These are phyloP conservation scores for Datisca glomerata DNA, from an alignment of 306 rosid species.

Conservation along the genomic window DNA sequence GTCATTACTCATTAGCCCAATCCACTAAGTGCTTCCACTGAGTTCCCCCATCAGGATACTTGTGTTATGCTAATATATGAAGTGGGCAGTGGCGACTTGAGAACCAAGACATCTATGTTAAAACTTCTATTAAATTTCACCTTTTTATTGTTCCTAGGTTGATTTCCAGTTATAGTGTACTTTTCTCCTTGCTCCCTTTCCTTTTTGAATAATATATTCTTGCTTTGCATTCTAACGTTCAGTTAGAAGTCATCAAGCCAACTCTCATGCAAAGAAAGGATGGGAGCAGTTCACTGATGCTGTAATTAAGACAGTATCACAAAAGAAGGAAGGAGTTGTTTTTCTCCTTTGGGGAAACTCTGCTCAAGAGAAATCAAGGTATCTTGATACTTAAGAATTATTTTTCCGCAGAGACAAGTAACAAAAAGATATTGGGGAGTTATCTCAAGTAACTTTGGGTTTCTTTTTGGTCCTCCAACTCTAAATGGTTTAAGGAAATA, in stretches of 20 bases:
- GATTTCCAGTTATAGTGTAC: neutral
- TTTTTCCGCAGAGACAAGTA: neutral
- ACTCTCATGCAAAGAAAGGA: conserved; percentile 91
- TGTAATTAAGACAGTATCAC: conserved; percentile 68
- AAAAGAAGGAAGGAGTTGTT: conserved; percentile 70
- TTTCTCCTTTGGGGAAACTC: conserved; percentile 93
- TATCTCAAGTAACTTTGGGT: neutral
- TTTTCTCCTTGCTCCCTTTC: neutral
- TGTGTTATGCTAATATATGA: too few species aligned
- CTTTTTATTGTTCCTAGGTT: neutral
- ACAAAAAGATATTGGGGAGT: neutral
- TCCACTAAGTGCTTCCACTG: too few species aligned
- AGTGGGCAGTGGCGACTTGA: too few species aligned
- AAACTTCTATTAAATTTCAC: neutral
- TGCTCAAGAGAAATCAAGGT: conserved; percentile 80
- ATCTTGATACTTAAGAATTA: conserved; percentile 1
- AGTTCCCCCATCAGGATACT: too few species aligned
- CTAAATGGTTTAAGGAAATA: too few species aligned
- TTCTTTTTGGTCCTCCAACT: too few species aligned
- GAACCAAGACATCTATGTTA: too few species aligned
- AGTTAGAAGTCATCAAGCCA: conserved; percentile 85
- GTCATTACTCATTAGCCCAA: neutral
- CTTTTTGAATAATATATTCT: neutral
- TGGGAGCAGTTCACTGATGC: conserved; percentile 96
- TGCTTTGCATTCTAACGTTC: conserved; percentile 14